Base-by-base conservation (phyloP, 140 eudicot species). In the Cichorium intybus region DNA sequence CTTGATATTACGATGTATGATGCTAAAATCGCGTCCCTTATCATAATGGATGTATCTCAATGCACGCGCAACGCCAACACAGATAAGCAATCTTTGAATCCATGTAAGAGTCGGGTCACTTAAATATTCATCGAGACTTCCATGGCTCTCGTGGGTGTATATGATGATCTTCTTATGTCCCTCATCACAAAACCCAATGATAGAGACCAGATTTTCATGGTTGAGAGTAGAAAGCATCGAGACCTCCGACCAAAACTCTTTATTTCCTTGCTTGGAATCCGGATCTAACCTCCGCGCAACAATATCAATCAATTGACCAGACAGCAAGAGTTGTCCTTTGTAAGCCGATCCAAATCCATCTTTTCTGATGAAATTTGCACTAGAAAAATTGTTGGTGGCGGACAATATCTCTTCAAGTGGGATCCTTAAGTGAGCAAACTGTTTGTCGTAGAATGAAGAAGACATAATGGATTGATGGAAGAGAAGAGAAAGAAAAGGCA, bases 1-100 rank as follows among this genome's bases (percentile, higher is more conserved):
- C 21, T 61, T 62, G 21, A 62, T 35, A 20, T 62, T 70, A 3
- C 64, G 29, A 49, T 71, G 69, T 47, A 71, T 71, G 22, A 49
- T n/a, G n/a, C n/a, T n/a, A n/a, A n/a, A n/a, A n/a, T n/a, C n/a
- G n/a, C n/a, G n/a, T n/a, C n/a, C n/a, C n/a, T n/a, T n/a, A n/a
- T n/a, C n/a, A n/a, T n/a, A n/a, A n/a, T n/a, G n/a, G n/a, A n/a
- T n/a, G n/a, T n/a, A n/a, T n/a, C n/a, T n/a, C n/a, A n/a, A n/a
- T n/a, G n/a, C n/a, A n/a, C n/a, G n/a, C n/a, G n/a, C n/a, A n/a
- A n/a, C n/a, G n/a, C n/a, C n/a, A n/a, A n/a, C n/a, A 12, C 55
- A 62, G 24, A 49, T 46, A 15, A 16, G 9, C 1, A 64, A 18
- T 22, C 70, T 24, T 39, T 61, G 67, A 14, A 29, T n/a, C 67